Conservation (phyloP, 768 basidiomycete species). For the Rhodotorula babjevae region DNA sequence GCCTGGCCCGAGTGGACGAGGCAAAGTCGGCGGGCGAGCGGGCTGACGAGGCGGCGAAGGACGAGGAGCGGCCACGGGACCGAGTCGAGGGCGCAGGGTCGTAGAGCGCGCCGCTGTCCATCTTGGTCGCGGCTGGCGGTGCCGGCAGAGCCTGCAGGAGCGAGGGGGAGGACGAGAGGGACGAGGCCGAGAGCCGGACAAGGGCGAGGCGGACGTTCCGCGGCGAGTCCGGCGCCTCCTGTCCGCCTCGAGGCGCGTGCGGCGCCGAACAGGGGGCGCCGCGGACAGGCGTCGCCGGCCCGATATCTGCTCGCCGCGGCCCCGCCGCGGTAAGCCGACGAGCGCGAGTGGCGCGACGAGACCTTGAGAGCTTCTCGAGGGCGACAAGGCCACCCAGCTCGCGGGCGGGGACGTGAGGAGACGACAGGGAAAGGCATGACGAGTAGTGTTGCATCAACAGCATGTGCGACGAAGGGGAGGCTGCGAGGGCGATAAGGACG, state of each 20-base stretch:
- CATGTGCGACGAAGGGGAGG: neutral
- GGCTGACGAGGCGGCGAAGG: conserved; percentile 10
- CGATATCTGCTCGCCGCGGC: no score
- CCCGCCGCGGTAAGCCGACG: no score
- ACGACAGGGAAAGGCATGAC: neutral
- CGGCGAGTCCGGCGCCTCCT: neutral
- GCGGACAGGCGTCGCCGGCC: no score
- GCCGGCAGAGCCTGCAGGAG: no score
- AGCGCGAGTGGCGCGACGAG: no score
- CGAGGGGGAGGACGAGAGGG: neutral
- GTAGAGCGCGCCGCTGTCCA: conserved; percentile 6
- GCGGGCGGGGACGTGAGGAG: no score
- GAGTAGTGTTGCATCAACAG: neutral
- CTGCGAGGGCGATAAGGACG: no score
- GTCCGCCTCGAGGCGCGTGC: neutral
- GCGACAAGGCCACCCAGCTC: no score
- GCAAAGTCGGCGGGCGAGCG: neutral
- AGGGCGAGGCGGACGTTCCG: no score
- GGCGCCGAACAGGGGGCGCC: neutral
- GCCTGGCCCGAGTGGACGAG: neutral
- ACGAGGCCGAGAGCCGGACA: neutral
- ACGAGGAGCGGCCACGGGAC: conserved; percentile 10
- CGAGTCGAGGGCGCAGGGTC: conserved; percentile 19
- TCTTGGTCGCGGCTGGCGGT: no score
- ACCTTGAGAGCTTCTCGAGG: no score